A percentile compares a stretch with the other conserved stretches of the same genome.
Evolutionary conservation across 495 filamentous ascomycete genomes (phyloP).

Genomic region (Lentithecium fluviatile): DNA sequence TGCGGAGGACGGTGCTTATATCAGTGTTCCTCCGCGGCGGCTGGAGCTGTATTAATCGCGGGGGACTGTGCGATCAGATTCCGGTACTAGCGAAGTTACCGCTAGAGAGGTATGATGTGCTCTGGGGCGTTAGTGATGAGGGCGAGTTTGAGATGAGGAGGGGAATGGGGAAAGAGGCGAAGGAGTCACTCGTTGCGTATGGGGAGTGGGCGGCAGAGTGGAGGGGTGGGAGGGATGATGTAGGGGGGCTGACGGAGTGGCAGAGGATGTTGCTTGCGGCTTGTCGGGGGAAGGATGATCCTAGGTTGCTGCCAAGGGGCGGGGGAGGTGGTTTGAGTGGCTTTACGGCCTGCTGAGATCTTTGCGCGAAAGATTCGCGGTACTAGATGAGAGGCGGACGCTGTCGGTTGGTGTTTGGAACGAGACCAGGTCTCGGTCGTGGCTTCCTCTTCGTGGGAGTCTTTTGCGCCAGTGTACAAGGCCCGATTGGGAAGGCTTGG

Average conservation of each 20-base stretch:
- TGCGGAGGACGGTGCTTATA: slow-evolving; percentile 30
- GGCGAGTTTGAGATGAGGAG: slow-evolving; percentile 6
- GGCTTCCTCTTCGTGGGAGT: too few species aligned
- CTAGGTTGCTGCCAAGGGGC: neutral
- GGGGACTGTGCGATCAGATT: slow-evolving; percentile 19
- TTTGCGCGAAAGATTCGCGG: too few species aligned
- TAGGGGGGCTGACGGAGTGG: neutral
- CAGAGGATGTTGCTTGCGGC: slow-evolving; percentile 26
- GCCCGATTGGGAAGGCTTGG: too few species aligned
- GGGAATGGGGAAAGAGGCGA: too few species aligned
- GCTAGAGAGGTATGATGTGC: neutral
- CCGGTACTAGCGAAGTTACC: slow-evolving; percentile 18
- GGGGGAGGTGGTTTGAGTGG: too few species aligned
- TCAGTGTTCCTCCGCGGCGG: slow-evolving; percentile 22
- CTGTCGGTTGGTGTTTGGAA: too few species aligned
- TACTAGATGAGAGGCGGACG: too few species aligned
- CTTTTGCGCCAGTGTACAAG: too few species aligned
- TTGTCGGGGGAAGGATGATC: slow-evolving; percentile 24
- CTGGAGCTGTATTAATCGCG: slow-evolving; percentile 5
- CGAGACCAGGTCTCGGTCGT: too few species aligned
- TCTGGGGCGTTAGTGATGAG: slow-evolving; percentile 9
- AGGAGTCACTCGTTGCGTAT: slow-evolving; percentile 12
- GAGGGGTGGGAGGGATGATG: neutral
- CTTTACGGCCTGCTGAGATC: too few species aligned
- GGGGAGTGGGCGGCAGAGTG: neutral